Evolutionary conservation across 2,329 filamentous ascomycete species (phyloP), one percentile per base, ranked within the genome.

Genomic region (Phialophora macrospora): DNA sequence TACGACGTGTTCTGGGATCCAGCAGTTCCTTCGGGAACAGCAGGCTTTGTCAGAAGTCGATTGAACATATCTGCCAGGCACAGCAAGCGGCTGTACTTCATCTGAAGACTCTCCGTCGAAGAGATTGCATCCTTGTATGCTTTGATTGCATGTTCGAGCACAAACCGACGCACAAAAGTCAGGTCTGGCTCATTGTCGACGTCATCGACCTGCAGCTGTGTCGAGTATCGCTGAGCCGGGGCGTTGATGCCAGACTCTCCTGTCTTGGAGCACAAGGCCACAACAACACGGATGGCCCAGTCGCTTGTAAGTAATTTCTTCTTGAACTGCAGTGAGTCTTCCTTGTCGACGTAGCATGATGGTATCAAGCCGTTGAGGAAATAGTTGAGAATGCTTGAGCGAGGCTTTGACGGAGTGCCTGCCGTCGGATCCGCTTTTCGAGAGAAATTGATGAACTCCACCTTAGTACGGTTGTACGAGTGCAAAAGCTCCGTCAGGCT

Each of bases 371-470:
- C 90, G 72, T 91, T 93, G 56, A 99, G 86, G 41, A 99, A 84
- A 74, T 99, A 99, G 77, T 98, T 97, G 68, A 99, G 82, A 51
- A 98, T 90, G 68, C 91, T 93, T 11, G 94, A 93, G 48, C 95
- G 88, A 63, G 95, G 95, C 78, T 98, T 98, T 17, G 96, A 93
- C 4, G 95, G 95, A 1, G 95, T 98, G 61, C 88, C 88, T 11
- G 89, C 89, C 72, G 92, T 89, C 52, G 92, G 85, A 55, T 94
- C 92, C 6, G 92, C 90, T 74, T 93, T 97, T 67, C 94, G 89
- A 71, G 96, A 98, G 80, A 97, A 99, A 77, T 97, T 98, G 81
- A 99, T 97, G 76, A 99, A 98, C 76, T 99, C 96, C 51, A 99
- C 87, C 83, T 99, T 99, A 8, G 93, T 92, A 61, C 93, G 88